Evolutionary conservation across 2,329 filamentous ascomycete genomes (phyloP), one percentile per base, ranked within the genome.

Genomic region (Zymoseptoria ardabiliae): DNA sequence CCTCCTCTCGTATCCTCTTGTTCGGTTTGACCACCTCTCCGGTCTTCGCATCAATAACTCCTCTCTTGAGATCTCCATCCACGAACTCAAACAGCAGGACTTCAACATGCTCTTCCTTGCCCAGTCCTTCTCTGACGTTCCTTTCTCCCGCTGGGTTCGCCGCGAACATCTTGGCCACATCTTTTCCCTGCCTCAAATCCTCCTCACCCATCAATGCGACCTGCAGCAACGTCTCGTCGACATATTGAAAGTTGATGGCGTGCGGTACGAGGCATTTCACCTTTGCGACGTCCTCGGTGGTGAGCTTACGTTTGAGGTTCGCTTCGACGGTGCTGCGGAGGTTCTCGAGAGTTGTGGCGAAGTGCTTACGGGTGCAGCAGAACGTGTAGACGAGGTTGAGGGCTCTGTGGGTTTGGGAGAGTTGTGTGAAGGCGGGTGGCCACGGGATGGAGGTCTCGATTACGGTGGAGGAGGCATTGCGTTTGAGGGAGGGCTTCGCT

Each of bases 311-410:
- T 67, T 88, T 87, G 61, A 86, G 91, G 70, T 97, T 91, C 0
- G 83, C 84, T 73, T 97, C 91, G 0, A 97, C 93, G 0, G 93
- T 84, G 8, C 85, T 83, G 66, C 87, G 91, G 53, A 99, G 89
- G 5, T 88, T 96, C 17, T 94, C 89, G 65, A 97, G 91, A 0
- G 93, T 97, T 0, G 94, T 97, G 0, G 90, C 86, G 25, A 97
- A 81, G 68, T 97, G 90, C 71, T 96, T 97, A 52, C 94, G 86
- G 1, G 93, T 93, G 71, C 87, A 94, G 76, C 91, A 96, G 71
- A 99, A 97, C 0, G 94, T 97, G 68, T 91, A 96, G 0, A 97
- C 91, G 1, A 97, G 77, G 68, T 96, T 99, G 61, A 99, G 77
- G 1, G 94, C 93, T 61, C 86, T 84, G 72, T 97, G 89, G 0